Conservation (phyloP, 2,329 filamentous ascomycete genomes). For the Aaosphaeria pasadenensis region DNA sequence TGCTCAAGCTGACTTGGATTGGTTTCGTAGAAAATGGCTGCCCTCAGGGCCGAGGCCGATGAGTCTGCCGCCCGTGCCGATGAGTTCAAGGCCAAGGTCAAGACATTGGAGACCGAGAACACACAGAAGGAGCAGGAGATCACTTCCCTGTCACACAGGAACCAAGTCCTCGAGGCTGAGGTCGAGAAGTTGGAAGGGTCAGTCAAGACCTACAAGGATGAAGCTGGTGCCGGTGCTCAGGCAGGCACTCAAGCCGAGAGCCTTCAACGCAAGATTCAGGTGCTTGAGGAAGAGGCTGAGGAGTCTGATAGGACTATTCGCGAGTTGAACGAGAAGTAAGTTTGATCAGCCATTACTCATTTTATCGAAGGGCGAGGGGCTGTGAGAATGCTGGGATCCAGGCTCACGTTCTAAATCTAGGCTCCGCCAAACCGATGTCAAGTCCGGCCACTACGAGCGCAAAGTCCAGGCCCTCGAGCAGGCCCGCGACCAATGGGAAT, state of each 20-base stretch:
- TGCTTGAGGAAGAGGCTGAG: constrained; percentile 97
- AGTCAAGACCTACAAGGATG: constrained; percentile 84
- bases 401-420: constrained; percentile 47
- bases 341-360: constrained; percentile 12
- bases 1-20: constrained; percentile 17
- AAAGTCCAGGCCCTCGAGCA: constrained; percentile 96
- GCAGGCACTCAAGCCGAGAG: constrained; percentile 88
- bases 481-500: constrained; percentile 90
- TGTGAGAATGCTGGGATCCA: constrained; percentile 10
- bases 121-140: constrained; percentile 97
- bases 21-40: constrained; percentile 77
- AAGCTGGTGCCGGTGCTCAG: constrained; percentile 76
- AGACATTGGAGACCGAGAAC: constrained; percentile 90
- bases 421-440: constrained; percentile 98
- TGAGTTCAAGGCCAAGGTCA: constrained; percentile 84
- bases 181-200: constrained; percentile 86
- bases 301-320: constrained; percentile 93
- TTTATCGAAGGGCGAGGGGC: constrained; percentile 1
- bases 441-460: constrained; percentile 98
- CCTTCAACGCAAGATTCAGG: constrained; percentile 85
- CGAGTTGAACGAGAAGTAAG: constrained; percentile 98
- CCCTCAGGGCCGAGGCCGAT: constrained; percentile 91
- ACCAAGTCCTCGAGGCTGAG: constrained; percentile 82
- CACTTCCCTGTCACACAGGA: constrained; percentile 93
- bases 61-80: constrained; percentile 77